phyloP scores from a whole-genome alignment of 176 grass and related monocot species.

The Pontederia crassipes region DNA sequence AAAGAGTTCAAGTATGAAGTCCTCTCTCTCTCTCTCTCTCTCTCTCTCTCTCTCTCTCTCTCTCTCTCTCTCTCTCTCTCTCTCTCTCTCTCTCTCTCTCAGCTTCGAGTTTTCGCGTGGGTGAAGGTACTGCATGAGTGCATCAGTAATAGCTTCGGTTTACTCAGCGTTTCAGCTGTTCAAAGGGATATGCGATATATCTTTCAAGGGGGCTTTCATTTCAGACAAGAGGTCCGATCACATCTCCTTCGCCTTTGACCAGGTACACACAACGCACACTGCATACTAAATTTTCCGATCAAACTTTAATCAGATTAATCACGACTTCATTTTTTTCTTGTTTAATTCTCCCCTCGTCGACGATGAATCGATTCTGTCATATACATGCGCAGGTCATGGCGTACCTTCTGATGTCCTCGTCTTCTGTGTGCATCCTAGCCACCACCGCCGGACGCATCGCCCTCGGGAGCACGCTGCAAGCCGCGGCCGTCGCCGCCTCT shows the following conservation, averaged over 20 bases:
- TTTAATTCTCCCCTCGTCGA: too few species aligned
- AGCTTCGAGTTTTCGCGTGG: neutral
- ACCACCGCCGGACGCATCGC: neutral
- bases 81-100: too few species aligned
- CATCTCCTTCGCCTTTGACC: conserved; percentile 8
- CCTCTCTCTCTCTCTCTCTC: too few species aligned
- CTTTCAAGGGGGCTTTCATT: conserved; percentile 4
- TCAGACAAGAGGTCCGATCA: neutral
- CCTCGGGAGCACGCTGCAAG: neutral
- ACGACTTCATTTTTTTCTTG: neutral
- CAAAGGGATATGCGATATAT: conserved; percentile 7
- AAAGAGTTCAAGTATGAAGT: neutral
- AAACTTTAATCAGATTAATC: neutral
- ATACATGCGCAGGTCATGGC: neutral
- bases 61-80: too few species aligned
- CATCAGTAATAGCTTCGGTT: neutral
- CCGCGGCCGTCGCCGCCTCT: neutral
- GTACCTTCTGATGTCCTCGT: conserved; percentile 13
- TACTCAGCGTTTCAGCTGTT: conserved; percentile 3
- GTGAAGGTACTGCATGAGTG: neutral
- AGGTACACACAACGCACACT: neutral
- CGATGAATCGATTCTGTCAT: neutral
- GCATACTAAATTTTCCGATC: neutral
- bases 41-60: too few species aligned
- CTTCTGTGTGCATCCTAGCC: neutral